These are phyloP conservation scores for Botrytis galanthina DNA, from an alignment of 2,329 filamentous ascomycete species.

Conservation along the genomic window DNA sequence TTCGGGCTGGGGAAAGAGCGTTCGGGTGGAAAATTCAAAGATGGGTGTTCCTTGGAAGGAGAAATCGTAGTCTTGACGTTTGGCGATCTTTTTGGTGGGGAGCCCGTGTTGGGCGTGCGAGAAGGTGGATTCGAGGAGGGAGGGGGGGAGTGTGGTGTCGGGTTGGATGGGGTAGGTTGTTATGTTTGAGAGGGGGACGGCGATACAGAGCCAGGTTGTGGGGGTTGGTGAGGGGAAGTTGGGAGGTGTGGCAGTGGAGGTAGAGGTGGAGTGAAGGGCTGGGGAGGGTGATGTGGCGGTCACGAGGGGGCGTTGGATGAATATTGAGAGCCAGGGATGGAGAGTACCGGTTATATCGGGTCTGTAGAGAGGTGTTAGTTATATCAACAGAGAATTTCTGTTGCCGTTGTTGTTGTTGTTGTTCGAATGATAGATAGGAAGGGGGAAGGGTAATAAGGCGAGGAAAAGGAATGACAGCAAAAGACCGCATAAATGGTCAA, in stretches of 20 bases:
- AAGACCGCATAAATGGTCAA: background rate
- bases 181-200: slow-evolving; percentile 32
- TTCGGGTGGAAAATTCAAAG: slow-evolving; percentile 33
- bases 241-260: slow-evolving; percentile 22
- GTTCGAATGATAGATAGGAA: background rate
- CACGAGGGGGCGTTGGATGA: slow-evolving; percentile 17
- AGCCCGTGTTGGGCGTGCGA: background rate
- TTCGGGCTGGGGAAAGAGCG: background rate
- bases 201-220: slow-evolving; percentile 33
- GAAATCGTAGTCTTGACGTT: slow-evolving; percentile 35
- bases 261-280: background rate
- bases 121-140: background rate
- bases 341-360: slow-evolving; percentile 4
- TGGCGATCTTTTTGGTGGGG: slow-evolving; percentile 20
- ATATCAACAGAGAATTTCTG: accelerated
- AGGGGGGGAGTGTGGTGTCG: slow-evolving; percentile 14
- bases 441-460: background rate
- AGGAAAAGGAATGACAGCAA: background rate
- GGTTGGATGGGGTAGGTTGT: slow-evolving; percentile 24
- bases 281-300: background rate
- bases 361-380: background rate
- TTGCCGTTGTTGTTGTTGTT: background rate
- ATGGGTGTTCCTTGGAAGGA: slow-evolving; percentile 33
- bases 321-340: slow-evolving; percentile 11
- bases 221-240: slow-evolving; percentile 30